phyloP scores from a whole-genome alignment of 768 basidiomycete genomes.

The Stropharia rugosoannulata region DNA sequence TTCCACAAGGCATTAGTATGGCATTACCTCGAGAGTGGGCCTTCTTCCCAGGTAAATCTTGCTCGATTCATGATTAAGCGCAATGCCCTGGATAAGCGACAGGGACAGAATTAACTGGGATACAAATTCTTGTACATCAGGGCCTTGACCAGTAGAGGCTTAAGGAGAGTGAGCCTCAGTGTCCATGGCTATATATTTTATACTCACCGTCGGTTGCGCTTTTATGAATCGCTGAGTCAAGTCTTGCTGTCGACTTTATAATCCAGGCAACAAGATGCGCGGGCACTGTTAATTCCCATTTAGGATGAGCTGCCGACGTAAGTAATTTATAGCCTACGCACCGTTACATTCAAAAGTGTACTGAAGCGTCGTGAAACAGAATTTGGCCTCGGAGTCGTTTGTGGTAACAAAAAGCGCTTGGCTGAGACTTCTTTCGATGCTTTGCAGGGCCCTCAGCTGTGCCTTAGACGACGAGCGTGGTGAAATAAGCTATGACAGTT shows the following conservation, averaged over 20 bases:
- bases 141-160: slow-evolving; percentile 32
- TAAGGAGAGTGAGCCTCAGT: not conserved
- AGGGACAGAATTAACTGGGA: slow-evolving; percentile 59
- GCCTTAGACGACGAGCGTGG: slow-evolving; percentile 51
- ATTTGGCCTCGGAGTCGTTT: slow-evolving; percentile 43
- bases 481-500: slow-evolving; percentile 55
- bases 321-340: slow-evolving; percentile 32
- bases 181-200: slow-evolving; percentile 1
- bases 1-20: not conserved
- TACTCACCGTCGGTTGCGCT: slow-evolving; percentile 42
- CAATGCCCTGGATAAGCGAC: slow-evolving; percentile 75
- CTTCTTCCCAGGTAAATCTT: slow-evolving; percentile 71
- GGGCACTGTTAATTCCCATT: slow-evolving; percentile 47
- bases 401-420: slow-evolving; percentile 39
- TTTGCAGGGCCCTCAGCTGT: slow-evolving; percentile 54
- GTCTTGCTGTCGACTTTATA: slow-evolving; percentile 40
- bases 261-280: slow-evolving; percentile 67
- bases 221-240: slow-evolving; percentile 51
- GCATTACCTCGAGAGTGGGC: slow-evolving; percentile 64
- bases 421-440: slow-evolving; percentile 56
- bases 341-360: slow-evolving; percentile 84
- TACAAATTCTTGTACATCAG: slow-evolving; percentile 48
- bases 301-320: not conserved
- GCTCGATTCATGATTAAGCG: slow-evolving; percentile 64
- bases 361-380: slow-evolving; percentile 64